Base-by-base conservation (phyloP, 495 filamentous ascomycete genomes). In the Podospora anserina region DNA sequence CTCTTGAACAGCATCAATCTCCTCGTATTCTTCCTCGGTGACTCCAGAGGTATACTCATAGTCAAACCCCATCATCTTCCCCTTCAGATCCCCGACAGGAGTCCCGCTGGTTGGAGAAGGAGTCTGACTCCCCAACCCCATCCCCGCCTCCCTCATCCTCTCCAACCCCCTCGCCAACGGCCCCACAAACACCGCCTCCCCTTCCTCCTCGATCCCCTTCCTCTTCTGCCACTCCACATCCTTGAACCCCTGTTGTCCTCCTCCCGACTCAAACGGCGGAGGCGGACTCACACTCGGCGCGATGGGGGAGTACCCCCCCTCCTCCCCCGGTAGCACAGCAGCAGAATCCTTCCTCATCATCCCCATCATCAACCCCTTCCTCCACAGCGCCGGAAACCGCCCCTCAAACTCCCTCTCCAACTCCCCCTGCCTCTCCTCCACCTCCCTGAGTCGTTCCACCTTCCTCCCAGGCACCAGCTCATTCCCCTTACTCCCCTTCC, bases 391-490 rank as follows among this genome's bases (percentile, higher is more conserved):
- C 0, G 80, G 77, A 55, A 79, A 77, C 11, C 70, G 72, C 4
- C 66, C 62, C 49, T 79, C 72, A 27, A 83, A 80, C 44, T 82
- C 78, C 1, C 68, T 65, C 59, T 82, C 80, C 32, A 83, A 73
- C 23, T 79, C 76, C 60, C 69, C 72, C 61, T 83, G 82, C 18
- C 78, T 74, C 57, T 81, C 75, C 26, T 77, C 71, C n/a, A 80
- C 77, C 7, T 75, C 75, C 5, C 72, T 70, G 16, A 68, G 63
- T 18, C 81, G 75, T 32, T 82, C 82, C 4, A 72, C 68, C 66
- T 82, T 81, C 60, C 77, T 70, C n/a, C 77, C 65, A 4, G 76
- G 74, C 13, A 77, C 75, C 15, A 83, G 71, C 19, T 81, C 65
- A 58, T 79, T 70, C 26, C 74, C 69, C 32, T 53, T 30, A 6